Conservation (phyloP, 1,139 yeast species). For the Pichia sp. region DNA sequence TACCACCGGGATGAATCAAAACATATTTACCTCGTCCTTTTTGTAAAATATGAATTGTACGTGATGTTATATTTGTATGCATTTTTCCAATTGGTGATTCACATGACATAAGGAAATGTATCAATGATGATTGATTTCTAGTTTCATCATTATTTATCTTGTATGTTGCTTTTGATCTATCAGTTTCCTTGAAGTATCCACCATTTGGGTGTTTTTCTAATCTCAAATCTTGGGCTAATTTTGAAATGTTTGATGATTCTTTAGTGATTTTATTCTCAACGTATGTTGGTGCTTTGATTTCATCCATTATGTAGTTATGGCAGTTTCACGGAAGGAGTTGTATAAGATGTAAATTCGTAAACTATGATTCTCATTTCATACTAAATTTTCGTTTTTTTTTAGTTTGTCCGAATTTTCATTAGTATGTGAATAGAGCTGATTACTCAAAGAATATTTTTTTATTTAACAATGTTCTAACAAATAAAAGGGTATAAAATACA, state of each 20-base stretch:
- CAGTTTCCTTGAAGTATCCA: constrained; percentile 46
- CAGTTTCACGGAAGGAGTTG: no score
- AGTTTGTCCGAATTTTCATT: no score
- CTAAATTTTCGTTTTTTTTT: background rate
- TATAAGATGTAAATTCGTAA: no score
- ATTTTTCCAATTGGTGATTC: constrained; percentile 41
- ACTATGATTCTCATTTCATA: background rate
- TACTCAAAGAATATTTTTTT: no score
- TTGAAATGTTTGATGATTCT: constrained; percentile 1
- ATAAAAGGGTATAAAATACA: background rate
- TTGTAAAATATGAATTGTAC: constrained; percentile 44
- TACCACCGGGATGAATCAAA: constrained; percentile 40
- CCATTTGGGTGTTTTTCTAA: constrained; percentile 41
- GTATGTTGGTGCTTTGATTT: constrained; percentile 20
- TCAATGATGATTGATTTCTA: constrained; percentile 30
- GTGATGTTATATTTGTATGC: constrained; percentile 37
- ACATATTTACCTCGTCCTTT: constrained; percentile 46
- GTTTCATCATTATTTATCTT: background rate
- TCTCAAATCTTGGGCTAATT: constrained; percentile 25
- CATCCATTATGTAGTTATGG: background rate
- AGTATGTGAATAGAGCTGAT: no score
- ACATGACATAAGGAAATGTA: constrained; percentile 42
- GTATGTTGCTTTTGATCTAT: constrained; percentile 32
- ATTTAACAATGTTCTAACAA: background rate
- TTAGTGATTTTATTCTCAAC: constrained; percentile 7